Evolutionary conservation across 305 asterid species (phyloP).

Genomic region (Salvia sclarea): DNA sequence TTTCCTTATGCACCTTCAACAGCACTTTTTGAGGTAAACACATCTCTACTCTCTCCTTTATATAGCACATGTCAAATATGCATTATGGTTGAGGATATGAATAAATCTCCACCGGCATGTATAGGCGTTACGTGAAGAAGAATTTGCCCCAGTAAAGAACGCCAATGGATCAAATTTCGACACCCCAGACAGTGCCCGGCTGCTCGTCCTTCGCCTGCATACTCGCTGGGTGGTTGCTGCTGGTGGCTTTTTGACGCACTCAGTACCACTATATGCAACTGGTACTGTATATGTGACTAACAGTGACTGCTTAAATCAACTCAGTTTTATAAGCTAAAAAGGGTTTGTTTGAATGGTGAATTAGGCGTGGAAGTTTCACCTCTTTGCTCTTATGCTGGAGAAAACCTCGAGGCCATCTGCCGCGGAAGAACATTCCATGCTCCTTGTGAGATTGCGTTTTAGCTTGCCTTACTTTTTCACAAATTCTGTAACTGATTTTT

Average conservation of each 20-base stretch:
- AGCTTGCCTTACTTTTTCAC: conserved; percentile 31
- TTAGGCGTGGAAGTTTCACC: conserved; percentile 97
- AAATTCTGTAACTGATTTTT: conserved; percentile 2
- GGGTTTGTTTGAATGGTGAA: conserved; percentile 7
- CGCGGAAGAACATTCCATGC: conserved; percentile 97
- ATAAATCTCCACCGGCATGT: not conserved
- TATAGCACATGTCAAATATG: not conserved
- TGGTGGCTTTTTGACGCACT: conserved; percentile 96
- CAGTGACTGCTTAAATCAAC: not conserved
- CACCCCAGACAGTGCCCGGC: conserved; percentile 92
- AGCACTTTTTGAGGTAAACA: conserved; percentile 81
- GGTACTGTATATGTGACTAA: conserved; percentile 45
- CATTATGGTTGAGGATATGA: not conserved
- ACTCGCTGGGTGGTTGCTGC: conserved; percentile 98
- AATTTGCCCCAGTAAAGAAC: conserved; percentile 96
- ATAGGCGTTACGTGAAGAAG: conserved; percentile 88
- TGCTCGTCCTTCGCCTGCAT: conserved; percentile 88
- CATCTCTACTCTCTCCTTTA: not conserved
- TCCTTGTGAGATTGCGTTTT: conserved; percentile 84
- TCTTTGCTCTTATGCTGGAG: conserved; percentile 95
- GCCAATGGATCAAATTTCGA: conserved; percentile 88
- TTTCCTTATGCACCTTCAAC: conserved; percentile 94
- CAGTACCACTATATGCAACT: conserved; percentile 86
- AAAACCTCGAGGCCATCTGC: conserved; percentile 88
- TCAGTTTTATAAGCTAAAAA: not conserved